phyloP scores from a whole-genome alignment of 2,329 filamentous ascomycete species.

The Arthrobotrys pseudoclavata region DNA sequence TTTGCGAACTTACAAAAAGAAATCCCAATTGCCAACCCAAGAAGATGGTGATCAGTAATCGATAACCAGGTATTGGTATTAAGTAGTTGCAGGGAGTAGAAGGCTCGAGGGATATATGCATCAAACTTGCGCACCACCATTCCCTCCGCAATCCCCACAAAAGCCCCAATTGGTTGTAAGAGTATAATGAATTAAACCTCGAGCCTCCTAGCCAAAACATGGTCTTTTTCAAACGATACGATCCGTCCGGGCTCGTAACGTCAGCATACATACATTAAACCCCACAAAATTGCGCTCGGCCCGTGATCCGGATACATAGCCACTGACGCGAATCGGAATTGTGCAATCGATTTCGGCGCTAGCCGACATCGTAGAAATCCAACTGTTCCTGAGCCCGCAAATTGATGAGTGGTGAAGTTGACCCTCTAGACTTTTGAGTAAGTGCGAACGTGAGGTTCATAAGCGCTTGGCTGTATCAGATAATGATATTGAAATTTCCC shows the following conservation, averaged over 20 bases:
- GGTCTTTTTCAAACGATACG: neutral
- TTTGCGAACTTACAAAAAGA: neutral
- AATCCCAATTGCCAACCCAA: neutral
- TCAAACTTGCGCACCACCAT: neutral
- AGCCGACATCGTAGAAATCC: neutral
- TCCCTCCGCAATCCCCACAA: neutral
- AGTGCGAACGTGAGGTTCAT: neutral
- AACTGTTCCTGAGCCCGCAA: neutral
- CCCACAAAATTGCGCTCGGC: slow-evolving; percentile 10
- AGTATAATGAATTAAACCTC: neutral
- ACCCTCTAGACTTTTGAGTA: neutral
- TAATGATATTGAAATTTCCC: neutral
- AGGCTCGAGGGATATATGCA: slow-evolving; percentile 8
- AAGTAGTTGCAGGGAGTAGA: neutral
- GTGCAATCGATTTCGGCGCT: slow-evolving; percentile 15
- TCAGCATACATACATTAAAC: slow-evolving; percentile 23
- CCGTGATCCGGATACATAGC: neutral
- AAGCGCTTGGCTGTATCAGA: neutral
- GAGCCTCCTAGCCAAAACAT: neutral
- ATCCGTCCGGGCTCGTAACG: slow-evolving; percentile 15
- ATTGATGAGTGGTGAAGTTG: neutral
- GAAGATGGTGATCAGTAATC: slow-evolving; percentile 16
- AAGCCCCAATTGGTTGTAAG: slow-evolving; percentile 2
- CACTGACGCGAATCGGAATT: slow-evolving; percentile 20
- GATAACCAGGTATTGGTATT: slow-evolving; percentile 8